A percentile compares a stretch with the other conserved stretches of the same genome.
Conservation (phyloP, 352 stramenopile genomes). For the Lagenidium giganteum region DNA sequence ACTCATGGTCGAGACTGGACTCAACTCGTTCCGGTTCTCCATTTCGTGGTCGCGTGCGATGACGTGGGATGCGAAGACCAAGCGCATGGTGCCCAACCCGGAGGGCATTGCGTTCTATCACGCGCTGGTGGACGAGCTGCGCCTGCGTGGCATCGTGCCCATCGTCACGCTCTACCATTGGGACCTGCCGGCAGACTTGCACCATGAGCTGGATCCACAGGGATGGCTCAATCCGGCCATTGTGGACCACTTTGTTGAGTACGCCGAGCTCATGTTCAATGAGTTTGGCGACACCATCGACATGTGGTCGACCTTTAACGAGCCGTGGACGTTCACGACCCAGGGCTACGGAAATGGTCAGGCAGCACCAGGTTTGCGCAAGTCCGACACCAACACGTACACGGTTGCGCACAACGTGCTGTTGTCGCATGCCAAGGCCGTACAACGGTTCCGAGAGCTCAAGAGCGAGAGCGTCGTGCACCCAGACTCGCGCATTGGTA, state of each 20-base stretch:
- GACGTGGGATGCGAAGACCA: constrained; percentile 53
- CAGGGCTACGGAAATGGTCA: constrained; percentile 82
- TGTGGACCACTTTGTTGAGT: constrained; percentile 79
- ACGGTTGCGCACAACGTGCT: constrained; percentile 87
- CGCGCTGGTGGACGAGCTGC: constrained; percentile 83
- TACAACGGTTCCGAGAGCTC: constrained; percentile 81
- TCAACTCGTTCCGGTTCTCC: constrained; percentile 91
- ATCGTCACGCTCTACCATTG: constrained; percentile 96
- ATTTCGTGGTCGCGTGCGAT: constrained; percentile 92
- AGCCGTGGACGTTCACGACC: constrained; percentile 86
- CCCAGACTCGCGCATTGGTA: constrained; percentile 81
- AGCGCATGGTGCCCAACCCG: constrained; percentile 68
- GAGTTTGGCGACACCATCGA: constrained; percentile 90
- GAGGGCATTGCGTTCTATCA: constrained; percentile 92
- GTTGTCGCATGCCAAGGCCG: constrained; percentile 83
- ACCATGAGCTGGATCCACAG: constrained; percentile 68
- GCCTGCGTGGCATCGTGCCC: constrained; percentile 76
- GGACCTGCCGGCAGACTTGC: constrained; percentile 89
- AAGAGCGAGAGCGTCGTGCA: constrained; percentile 34
- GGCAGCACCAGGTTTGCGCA: constrained; percentile 22
- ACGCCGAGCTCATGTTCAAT: constrained; percentile 87
- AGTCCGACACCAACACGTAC: constrained; percentile 44
- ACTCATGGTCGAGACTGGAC: constrained; percentile 88
- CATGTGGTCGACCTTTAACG: constrained; percentile 95
- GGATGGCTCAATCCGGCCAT: constrained; percentile 67